phyloP scores from a whole-genome alignment of 352 stramenopile genomes.

The Pythium sp. region DNA sequence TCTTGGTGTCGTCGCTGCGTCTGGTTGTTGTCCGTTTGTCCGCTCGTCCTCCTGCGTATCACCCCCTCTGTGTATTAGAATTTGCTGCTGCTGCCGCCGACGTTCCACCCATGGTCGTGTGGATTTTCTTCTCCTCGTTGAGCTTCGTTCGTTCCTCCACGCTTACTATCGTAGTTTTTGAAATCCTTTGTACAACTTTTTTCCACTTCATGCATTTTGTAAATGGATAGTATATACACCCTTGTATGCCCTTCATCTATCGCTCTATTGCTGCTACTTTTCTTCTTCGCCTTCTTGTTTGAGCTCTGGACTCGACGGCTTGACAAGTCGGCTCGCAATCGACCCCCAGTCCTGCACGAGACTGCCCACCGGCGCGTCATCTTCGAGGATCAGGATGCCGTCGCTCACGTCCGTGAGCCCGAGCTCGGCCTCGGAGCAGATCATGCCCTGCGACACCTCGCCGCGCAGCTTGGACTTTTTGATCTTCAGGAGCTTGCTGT shows the following conservation, averaged over 20 bases:
- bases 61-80: slow-evolving; percentile 8
- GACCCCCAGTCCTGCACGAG: slow-evolving; percentile 42
- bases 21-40: neutral
- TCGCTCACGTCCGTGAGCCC: slow-evolving; percentile 58
- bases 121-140: neutral
- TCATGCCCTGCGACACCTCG: slow-evolving; percentile 79
- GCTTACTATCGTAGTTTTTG: slow-evolving; percentile 1
- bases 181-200: slow-evolving; percentile 9
- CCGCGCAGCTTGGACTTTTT: slow-evolving; percentile 82
- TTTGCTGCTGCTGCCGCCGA: slow-evolving; percentile 11
- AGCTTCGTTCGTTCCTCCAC: neutral
- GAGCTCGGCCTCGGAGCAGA: slow-evolving; percentile 78
- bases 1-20: neutral
- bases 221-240: slow-evolving; percentile 10
- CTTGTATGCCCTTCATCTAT: neutral
- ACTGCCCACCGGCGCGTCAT: slow-evolving; percentile 48
- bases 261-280: neutral
- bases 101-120: slow-evolving; percentile 9
- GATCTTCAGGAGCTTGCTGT: slow-evolving; percentile 79
- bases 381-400: slow-evolving; percentile 64
- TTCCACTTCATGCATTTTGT: neutral
- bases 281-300: neutral
- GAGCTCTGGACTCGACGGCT: neutral
- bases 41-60: neutral
- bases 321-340: slow-evolving; percentile 33